Conservation (phyloP, 2,329 filamentous ascomycete genomes). For the Trichoderma gracile region DNA sequence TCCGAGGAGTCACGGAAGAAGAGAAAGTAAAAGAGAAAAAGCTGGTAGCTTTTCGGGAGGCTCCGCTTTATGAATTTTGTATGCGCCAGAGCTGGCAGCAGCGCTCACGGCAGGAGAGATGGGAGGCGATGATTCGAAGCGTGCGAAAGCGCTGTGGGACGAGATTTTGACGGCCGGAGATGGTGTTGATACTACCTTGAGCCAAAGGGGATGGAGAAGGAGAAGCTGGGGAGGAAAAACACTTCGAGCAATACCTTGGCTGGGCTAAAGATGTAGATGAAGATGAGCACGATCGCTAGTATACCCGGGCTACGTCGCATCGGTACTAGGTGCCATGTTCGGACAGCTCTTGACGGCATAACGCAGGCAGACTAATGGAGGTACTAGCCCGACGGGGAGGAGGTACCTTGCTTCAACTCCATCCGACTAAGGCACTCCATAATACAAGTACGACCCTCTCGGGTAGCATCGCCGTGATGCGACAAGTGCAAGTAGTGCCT, state of each 20-base stretch:
- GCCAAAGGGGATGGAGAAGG: not conserved
- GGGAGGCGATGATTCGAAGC: not conserved
- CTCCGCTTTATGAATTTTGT: not conserved
- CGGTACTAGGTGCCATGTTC: not conserved
- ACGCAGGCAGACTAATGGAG: not conserved
- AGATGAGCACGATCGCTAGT: not conserved
- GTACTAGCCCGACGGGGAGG: not conserved
- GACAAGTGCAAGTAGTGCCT: no score
- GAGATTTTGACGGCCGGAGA: not conserved
- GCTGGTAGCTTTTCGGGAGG: not conserved
- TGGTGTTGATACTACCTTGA: not conserved
- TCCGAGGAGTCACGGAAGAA: not conserved
- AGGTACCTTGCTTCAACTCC: slow-evolving; percentile 3
- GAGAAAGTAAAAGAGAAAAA: slow-evolving; percentile 12
- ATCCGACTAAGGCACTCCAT: slow-evolving; percentile 1
- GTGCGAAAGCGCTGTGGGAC: not conserved
- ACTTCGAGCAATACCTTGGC: not conserved
- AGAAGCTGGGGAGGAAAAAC: not conserved
- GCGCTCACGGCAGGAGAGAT: not conserved
- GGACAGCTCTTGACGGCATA: not conserved
- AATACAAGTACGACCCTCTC: not conserved
- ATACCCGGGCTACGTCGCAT: not conserved
- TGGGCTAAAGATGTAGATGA: slow-evolving; percentile 5
- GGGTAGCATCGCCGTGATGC: slow-evolving; percentile 2
- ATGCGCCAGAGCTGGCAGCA: slow-evolving; percentile 13